Evolutionary conservation across 495 filamentous ascomycete species (phyloP), one percentile per base, ranked within the genome.

Genomic region (Baudoinia panamericana): DNA sequence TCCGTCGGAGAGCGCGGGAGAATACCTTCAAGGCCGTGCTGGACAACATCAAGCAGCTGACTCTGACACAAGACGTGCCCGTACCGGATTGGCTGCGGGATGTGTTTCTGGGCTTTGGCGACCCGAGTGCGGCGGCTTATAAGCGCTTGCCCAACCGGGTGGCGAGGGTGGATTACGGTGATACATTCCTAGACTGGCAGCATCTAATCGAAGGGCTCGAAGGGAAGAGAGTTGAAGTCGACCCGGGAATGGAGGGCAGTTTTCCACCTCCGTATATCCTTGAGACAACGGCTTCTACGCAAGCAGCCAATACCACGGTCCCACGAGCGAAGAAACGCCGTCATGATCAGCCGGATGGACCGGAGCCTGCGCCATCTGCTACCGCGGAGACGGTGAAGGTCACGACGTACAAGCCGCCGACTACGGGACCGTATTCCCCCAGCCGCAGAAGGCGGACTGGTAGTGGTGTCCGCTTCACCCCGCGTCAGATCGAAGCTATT

Each of bases 11-110:
- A 57, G 78, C 82, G 13, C 69, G 86, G 31, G 92, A 96, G 56
- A 99, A 99, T 57, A 99, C 96, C 58, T 99, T 95, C 72, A 95
- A 84, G 53, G 77, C 86, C 8, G 78, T 96, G 15, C 66, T 99
- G 13, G 81, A 93, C 44, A 93, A 86, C 0, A 90, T 99, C 55
- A 78, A 78, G 53, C 82, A 76, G 34, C 72, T 99, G 19, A 78
- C 84, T 4, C 69, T 93, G 20, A 84, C 86, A 2, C 31, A 29
- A 6, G 82, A 93, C 45, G 75, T 92, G 18, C 77, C 83, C 6
- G 71, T 94, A 28, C 85, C 92, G 2, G 71, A 79, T 10, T 99
- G 90, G 90, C 65, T 99, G 22, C 84, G 93, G 52, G 90, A 96
- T 39, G 87, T 95, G 5, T 96, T 99, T 63, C 70, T 99, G 12